Percentiles rank a stretch among this genome's conserved stretches.
Conservation (phyloP, 2,329 filamentous ascomycete genomes). For the Parafenestella ontariensis region DNA sequence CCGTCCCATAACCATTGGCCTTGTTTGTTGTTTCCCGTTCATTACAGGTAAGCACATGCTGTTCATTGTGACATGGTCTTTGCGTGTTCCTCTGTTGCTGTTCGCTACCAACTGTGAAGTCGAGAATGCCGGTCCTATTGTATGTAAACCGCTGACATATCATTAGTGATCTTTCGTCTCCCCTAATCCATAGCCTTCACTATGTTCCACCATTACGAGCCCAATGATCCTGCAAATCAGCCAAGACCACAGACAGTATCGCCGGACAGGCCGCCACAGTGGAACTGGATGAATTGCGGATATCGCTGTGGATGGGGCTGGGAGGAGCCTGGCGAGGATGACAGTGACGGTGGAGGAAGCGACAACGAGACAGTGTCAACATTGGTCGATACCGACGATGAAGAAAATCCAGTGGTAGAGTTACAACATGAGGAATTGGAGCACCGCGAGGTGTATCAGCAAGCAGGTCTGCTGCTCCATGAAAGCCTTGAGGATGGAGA, state of each 20-base stretch:
- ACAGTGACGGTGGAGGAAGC: constrained; percentile 10
- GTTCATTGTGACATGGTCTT: constrained; percentile 1
- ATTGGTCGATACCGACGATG: constrained; percentile 13
- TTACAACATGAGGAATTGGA: not conserved
- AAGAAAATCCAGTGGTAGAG: not conserved
- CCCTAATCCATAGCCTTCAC: not conserved
- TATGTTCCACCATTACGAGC: constrained; percentile 10
- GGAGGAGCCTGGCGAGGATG: constrained; percentile 1
- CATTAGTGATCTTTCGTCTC: not conserved
- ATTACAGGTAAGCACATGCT: not conserved
- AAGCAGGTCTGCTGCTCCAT: not conserved
- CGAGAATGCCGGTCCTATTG: too few species aligned
- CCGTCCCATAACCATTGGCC: not conserved
- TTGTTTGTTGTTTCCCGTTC: not conserved
- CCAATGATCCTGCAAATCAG: constrained; percentile 10
- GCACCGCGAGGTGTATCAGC: not conserved
- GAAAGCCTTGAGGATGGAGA: not conserved
- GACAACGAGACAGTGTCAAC: constrained; percentile 18
- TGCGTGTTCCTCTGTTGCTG: not conserved
- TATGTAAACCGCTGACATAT: not conserved
- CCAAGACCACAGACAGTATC: constrained; percentile 8
- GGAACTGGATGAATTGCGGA: constrained; percentile 20
- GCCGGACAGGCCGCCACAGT: constrained; percentile 20
- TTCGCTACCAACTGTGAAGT: not conserved
- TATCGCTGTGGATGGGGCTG: constrained; percentile 23